Evolutionary conservation across 2,329 filamentous ascomycete species (phyloP).

Genomic region (Fusarium odoratissimum): DNA sequence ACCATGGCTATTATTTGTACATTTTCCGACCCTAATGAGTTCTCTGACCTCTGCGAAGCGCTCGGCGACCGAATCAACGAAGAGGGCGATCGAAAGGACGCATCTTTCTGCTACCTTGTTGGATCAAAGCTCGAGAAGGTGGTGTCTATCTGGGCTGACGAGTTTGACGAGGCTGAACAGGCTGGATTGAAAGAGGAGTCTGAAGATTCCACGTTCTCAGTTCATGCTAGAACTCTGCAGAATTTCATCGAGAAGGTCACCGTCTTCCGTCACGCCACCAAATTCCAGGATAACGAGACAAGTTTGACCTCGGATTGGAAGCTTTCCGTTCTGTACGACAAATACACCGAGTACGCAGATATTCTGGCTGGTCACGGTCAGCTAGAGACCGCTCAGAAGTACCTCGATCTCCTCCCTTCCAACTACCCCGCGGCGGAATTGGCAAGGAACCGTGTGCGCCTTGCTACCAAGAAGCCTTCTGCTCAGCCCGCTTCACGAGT

Average conservation of each 20-base stretch:
- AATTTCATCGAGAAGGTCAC: slow-evolving; percentile 98
- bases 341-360: slow-evolving; percentile 97
- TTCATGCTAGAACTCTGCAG: slow-evolving; percentile 89
- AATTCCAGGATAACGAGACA: slow-evolving; percentile 85
- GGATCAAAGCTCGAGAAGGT: slow-evolving; percentile 98
- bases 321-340: slow-evolving; percentile 86
- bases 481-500: slow-evolving; percentile 43
- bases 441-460: slow-evolving; percentile 84
- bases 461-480: slow-evolving; percentile 73
- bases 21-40: slow-evolving; percentile 90
- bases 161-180: slow-evolving; percentile 86
- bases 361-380: slow-evolving; percentile 92
- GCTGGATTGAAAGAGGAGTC: slow-evolving; percentile 75
- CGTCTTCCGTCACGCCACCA: slow-evolving; percentile 92
- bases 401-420: slow-evolving; percentile 85
- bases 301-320: slow-evolving; percentile 85
- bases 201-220: slow-evolving; percentile 86
- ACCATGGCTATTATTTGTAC: slow-evolving; percentile 96
- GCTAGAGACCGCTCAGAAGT: slow-evolving; percentile 86
- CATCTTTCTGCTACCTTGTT: slow-evolving; percentile 95
- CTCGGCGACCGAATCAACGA: slow-evolving; percentile 92
- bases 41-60: slow-evolving; percentile 93
- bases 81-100: slow-evolving; percentile 82
- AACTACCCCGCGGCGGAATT: slow-evolving; percentile 89
- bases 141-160: slow-evolving; percentile 90